These are phyloP conservation scores for Acidomyces sp. DNA, from an alignment of 495 filamentous ascomycete species.

Conservation along the genomic window DNA sequence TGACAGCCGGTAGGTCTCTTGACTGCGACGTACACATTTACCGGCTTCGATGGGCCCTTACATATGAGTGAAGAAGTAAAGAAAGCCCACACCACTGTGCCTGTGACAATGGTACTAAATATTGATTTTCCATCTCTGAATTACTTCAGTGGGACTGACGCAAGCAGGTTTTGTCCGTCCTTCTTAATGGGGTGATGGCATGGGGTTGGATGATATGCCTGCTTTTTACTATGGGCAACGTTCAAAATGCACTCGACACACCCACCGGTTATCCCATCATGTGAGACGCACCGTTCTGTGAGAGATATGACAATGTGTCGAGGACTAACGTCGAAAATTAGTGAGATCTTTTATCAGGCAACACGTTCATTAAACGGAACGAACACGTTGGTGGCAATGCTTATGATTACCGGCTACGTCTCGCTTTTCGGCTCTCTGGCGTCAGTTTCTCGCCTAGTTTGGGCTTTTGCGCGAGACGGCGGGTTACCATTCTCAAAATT, in stretches of 20 bases:
- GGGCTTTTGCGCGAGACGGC: slow-evolving; percentile 10
- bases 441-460: slow-evolving; percentile 9
- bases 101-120: neutral
- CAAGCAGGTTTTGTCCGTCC: neutral
- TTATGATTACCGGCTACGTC: slow-evolving; percentile 7
- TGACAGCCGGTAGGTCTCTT: no score
- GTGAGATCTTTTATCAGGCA: slow-evolving; percentile 6
- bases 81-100: neutral
- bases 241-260: slow-evolving; percentile 1
- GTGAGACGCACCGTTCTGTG: neutral
- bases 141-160: no score
- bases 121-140: no score
- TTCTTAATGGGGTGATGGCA: neutral
- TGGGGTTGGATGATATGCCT: slow-evolving; percentile 5
- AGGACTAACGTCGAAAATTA: neutral
- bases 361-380: slow-evolving; percentile 4
- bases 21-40: neutral
- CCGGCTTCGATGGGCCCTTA: slow-evolving; percentile 11
- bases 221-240: slow-evolving; percentile 9
- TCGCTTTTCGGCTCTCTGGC: slow-evolving; percentile 4
- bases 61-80: slow-evolving; percentile 15
- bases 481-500: slow-evolving; percentile 14
- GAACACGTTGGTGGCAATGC: slow-evolving; percentile 2
- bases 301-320: neutral
- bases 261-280: slow-evolving; percentile 7